Base-by-base conservation (phyloP, 768 basidiomycete species). In the Boletus reticuloceps region DNA sequence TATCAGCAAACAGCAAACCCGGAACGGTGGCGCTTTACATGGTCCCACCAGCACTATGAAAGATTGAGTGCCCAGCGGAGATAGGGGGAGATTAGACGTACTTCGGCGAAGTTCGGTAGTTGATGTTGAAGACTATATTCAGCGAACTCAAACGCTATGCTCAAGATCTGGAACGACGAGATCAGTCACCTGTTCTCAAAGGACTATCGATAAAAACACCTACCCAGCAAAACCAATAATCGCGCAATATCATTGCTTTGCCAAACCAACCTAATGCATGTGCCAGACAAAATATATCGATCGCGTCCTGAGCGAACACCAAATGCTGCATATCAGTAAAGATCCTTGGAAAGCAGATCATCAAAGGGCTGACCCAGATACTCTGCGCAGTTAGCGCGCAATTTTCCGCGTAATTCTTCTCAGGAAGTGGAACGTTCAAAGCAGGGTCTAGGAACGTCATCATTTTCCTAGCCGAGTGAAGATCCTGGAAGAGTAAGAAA, bases 191-290 rank as follows among this genome's bases (percentile, higher is more conserved):
- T 40, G 38, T 32, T 53, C 34, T 14, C 40, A 43, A 53, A 49
- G 38, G 44, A 57, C 11, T 1, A 2, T 22, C 31, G 46, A 50
- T 41, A 39, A 54, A 44, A 42, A 5, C 25, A 71, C 76, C 55
- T 64, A 91, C 91, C 91, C 92, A 94, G 65, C 92, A 94, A 66
- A 93, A 94, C 91, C 91, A 94, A 65, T 94, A 94, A 65, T 94
- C 92, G 22, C 92, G 83, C 65, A 94, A 71, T 61, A 94, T 87
- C 79, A 94, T 81, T 5, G 92, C 91, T 70, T 94, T 94, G 41
- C 91, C 91, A 68, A 91, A 94, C 91, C 91, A 94, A 6, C 91
- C 91, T 46, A 94, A 68, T 38, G 90, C 74, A 68, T 94, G 91
- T 29, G 91, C 91, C 17, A 94, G 61, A 64, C 91, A 93, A 68